Base-by-base conservation (phyloP, 768 basidiomycete genomes). In the Suillus decipiens region DNA sequence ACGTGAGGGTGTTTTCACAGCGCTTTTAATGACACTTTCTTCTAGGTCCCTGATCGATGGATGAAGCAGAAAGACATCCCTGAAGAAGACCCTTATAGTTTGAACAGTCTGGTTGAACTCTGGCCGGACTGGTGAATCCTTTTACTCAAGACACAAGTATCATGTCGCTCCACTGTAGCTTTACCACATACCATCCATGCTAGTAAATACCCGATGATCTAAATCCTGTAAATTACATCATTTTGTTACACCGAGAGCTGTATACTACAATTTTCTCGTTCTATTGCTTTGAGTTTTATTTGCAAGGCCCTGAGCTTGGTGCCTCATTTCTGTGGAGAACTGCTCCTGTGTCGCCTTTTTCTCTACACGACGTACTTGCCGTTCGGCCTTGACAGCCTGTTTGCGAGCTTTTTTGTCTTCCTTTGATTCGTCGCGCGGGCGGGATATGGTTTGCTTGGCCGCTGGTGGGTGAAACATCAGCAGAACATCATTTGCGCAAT, bases 31-130 rank as follows among this genome's bases (percentile, higher is more conserved):
- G 51, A 63, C 51, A 60, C n/a, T 62, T 42, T 33, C 36, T 19
- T 11, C 10, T 66, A 95, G 93, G 85, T 92, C 51, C 93, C 93
- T 11, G 93, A 95, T 74, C 85, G 93, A 57, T 95, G 93, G 93
- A 91, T 92, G 90, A 95, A 95, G 73, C 89, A 89, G 64, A 85
- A 82, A 61, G 91, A 94, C 68, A 81, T 83, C 0, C 86, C 91
- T 1, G 91, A 93, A 71, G 92, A 92, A 70, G 92, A 93, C 64
- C 76, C 82, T 6, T 81, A 81, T 62, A 72, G 77, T 63, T 77
- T 87, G 3, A 76, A 82, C 62, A 72, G 77, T 64, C 77, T 87
- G 2, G 76, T 76, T 34, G 87, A 89, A 62, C 74, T 87, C 45
- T 87, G 86, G 86, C 85, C 85, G 2, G 87, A 87, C 71, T 88